Evolutionary conservation across 768 basidiomycete species (phyloP).

Genomic region (Hydnomerulius pinastri): DNA sequence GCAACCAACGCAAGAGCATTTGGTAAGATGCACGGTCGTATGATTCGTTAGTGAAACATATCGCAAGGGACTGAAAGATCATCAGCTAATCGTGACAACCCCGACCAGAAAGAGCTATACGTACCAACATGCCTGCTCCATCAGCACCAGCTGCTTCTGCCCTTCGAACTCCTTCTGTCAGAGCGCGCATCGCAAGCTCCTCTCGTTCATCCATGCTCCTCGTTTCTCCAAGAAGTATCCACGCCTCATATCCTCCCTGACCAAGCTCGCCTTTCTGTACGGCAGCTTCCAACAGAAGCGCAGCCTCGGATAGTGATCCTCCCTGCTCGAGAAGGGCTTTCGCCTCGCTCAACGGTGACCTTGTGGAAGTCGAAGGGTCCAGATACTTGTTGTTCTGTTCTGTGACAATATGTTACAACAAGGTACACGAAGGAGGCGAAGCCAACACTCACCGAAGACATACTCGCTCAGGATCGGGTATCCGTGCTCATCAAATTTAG

Average conservation of each 20-base stretch:
- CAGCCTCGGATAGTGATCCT: slow-evolving; percentile 86
- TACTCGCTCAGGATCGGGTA: slow-evolving; percentile 75
- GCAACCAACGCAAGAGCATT: slow-evolving; percentile 85
- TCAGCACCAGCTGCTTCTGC: slow-evolving; percentile 65
- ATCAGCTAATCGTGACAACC: slow-evolving; percentile 11
- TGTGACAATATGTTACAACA: slow-evolving; percentile 30
- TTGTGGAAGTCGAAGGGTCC: slow-evolving; percentile 46
- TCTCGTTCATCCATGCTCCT: slow-evolving; percentile 90
- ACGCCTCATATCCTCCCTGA: slow-evolving; percentile 83
- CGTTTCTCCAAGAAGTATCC: slow-evolving; percentile 90
- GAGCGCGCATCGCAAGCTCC: slow-evolving; percentile 77
- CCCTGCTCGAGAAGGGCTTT: slow-evolving; percentile 77
- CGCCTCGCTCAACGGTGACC: slow-evolving; percentile 64
- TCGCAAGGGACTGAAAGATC: slow-evolving; percentile 76
- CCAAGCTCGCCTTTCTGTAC: slow-evolving; percentile 82
- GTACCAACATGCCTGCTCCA: slow-evolving; percentile 75
- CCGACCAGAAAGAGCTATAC: slow-evolving; percentile 23
- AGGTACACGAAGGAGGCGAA: not conserved
- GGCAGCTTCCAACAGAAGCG: slow-evolving; percentile 86
- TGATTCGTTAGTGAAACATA: slow-evolving; percentile 94
- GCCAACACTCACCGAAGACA: slow-evolving; percentile 63
- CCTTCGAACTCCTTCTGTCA: slow-evolving; percentile 67
- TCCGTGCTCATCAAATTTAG: slow-evolving; percentile 70
- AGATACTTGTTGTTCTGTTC: slow-evolving; percentile 75
- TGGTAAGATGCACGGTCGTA: slow-evolving; percentile 85